Base-by-base conservation (phyloP, 306 rosid genomes). In the Fagus sylvatica region DNA sequence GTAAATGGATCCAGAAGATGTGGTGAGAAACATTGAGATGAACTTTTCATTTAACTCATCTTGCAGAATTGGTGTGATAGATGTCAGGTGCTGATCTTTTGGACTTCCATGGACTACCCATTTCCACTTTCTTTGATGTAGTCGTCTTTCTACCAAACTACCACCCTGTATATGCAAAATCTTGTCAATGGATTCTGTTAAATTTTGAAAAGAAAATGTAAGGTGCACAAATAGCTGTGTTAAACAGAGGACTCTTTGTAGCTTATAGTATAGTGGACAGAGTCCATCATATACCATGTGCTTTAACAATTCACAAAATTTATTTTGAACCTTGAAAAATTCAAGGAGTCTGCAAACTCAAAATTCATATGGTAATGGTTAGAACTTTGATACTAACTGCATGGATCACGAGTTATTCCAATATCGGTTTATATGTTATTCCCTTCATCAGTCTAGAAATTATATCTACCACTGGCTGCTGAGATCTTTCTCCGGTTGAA, bases 111-210 rank as follows among this genome's bases (percentile, higher is more conserved):
- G 93, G 42, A 87, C 83, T 34, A 92, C 69, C 98, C 97, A 94
- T 83, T 89, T 94, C 98, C 98, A 94, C 85, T 94, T 92, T 85
- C 97, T 94, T 78, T 90, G 96, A 60, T 94, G 74, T 56, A 92
- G 80, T 80, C 92, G 82, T 76, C 98, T 92, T 82, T 94, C 97
- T 30, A 92, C 91, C 83, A 94, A 86, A 79, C 82, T 82, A 33
- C 98, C 98, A 79, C 73, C 90, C 98, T 94, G 84, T 71, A 76
- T 33, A 66, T 33, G 37, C 78, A 46, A 71, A 32, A 76, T n/a
- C 36, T 32, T 69, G 66, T 71, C 61, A 46, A 74, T 80, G 53
- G 55, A 71, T 22, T 53, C 11, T 70, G 30, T 43, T 32, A 53
- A 73, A 53, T 41, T 71, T 59, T 34, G 4, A 67, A 42, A 66